Conservation (phyloP, 331 rosid genomes). For the Rosa hybrid region DNA sequence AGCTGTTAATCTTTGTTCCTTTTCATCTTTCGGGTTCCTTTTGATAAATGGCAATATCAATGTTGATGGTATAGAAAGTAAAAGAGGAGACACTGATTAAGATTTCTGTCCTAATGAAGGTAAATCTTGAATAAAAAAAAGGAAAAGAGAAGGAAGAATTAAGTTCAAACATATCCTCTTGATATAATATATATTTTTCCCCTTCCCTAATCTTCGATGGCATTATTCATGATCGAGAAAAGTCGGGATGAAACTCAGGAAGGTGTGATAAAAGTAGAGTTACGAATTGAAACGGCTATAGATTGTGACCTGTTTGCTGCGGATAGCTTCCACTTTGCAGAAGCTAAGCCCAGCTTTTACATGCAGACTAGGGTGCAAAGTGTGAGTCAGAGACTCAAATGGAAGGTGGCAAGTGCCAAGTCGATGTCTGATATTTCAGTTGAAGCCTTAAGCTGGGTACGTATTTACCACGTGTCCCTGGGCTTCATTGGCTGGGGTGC, state of each 20-base stretch:
- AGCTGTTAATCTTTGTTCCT: too few relatives aligned
- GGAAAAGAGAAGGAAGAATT: neutral
- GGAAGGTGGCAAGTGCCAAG: conserved; percentile 2
- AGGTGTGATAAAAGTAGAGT: neutral
- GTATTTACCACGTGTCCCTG: neutral
- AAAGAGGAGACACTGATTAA: neutral
- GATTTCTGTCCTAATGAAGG: neutral
- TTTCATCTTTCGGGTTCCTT: too few relatives aligned
- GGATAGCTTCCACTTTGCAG: conserved; percentile 8
- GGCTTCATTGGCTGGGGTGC: neutral
- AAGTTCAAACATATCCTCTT: neutral
- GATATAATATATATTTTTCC: too few relatives aligned
- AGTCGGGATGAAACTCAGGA: neutral
- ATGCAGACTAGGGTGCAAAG: neutral
- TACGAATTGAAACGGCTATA: neutral
- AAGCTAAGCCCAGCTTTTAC: conserved; percentile 3
- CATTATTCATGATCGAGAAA: neutral
- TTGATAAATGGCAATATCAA: neutral
- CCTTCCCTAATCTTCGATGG: neutral
- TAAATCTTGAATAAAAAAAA: neutral
- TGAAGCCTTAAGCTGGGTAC: neutral
- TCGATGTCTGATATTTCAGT: neutral
- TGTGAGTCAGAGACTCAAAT: conserved; percentile 12
- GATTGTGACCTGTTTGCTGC: neutral
- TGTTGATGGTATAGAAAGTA: neutral